Conservation (phyloP, 257 asterid species). For the Schizonepeta tenuifolia region DNA sequence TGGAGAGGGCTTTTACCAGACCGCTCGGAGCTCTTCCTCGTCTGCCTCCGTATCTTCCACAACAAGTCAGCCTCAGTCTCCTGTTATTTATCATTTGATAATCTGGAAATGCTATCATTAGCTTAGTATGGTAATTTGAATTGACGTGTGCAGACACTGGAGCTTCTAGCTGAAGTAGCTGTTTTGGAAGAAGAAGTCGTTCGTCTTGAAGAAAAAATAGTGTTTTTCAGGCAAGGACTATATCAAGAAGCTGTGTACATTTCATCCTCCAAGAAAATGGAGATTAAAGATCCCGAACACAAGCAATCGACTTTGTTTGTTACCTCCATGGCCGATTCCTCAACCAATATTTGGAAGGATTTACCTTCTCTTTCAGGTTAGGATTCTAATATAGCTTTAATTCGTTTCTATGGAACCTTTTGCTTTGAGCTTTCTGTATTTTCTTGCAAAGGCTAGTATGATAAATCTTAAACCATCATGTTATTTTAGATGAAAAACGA, state of each 20-base stretch:
- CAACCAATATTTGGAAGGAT: constrained; percentile 36
- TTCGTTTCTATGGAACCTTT: constrained; percentile 19
- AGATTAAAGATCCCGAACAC: constrained; percentile 47
- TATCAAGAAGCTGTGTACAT: constrained; percentile 86
- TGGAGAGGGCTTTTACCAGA: constrained; percentile 88
- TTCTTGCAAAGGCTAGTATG: constrained; percentile 32
- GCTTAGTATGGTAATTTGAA: constrained; percentile 25
- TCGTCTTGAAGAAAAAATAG: constrained; percentile 89
- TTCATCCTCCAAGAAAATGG: constrained; percentile 70
- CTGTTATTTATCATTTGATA: not conserved
- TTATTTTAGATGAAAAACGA: constrained; percentile 49
- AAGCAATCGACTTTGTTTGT: constrained; percentile 53
- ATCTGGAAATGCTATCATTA: not conserved
- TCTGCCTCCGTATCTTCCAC: constrained; percentile 90
- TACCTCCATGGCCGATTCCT: constrained; percentile 43
- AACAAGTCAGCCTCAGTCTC: constrained; percentile 56
- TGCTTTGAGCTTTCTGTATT: constrained; percentile 42
- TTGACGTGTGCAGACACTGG: constrained; percentile 62
- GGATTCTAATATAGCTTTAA: constrained; percentile 9
- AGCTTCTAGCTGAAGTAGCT: constrained; percentile 97
- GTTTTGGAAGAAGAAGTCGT: constrained; percentile 97
- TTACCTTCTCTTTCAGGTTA: constrained; percentile 50
- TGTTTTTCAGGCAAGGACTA: constrained; percentile 79
- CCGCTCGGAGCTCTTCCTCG: constrained; percentile 96
- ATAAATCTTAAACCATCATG: constrained; percentile 1